A percentile compares a stretch with the other conserved stretches of the same genome.
These are phyloP conservation scores for Xylaria multiplex DNA, from an alignment of 2,329 filamentous ascomycete species.

Conservation along the genomic window DNA sequence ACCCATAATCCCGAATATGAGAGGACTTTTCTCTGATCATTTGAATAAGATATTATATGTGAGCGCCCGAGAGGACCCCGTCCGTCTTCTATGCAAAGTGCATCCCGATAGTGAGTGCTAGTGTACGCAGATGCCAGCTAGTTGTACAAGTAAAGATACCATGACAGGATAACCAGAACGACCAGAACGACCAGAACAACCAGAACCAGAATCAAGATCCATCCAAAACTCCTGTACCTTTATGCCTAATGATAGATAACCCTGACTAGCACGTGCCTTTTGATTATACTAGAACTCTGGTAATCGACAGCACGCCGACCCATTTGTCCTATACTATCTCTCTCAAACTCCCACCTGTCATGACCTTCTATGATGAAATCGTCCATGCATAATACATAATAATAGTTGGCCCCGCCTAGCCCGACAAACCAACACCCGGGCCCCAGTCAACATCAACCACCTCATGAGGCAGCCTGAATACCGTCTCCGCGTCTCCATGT, in stretches of 20 bases:
- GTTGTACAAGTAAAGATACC: slow-evolving; percentile 25
- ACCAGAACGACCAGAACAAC: not conserved
- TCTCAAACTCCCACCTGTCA: slow-evolving; percentile 28
- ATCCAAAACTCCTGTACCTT: slow-evolving; percentile 43
- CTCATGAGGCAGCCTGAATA: slow-evolving; percentile 41
- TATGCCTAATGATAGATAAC: slow-evolving; percentile 38
- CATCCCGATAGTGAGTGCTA: slow-evolving; percentile 19
- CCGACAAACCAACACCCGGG: not conserved
- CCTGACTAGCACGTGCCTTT: slow-evolving; percentile 32
- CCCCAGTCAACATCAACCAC: slow-evolving; percentile 15
- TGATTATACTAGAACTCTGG: slow-evolving; percentile 38
- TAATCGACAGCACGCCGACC: slow-evolving; percentile 23
- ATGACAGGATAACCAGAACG: slow-evolving; percentile 1
- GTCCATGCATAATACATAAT: slow-evolving; percentile 41
- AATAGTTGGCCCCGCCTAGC: slow-evolving; percentile 13
- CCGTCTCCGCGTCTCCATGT: slow-evolving; percentile 73
- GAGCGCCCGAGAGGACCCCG: slow-evolving; percentile 4
- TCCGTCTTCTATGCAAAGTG: slow-evolving; percentile 31
- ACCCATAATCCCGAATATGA: slow-evolving; percentile 12
- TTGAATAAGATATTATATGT: slow-evolving; percentile 11
- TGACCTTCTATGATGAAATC: slow-evolving; percentile 38
- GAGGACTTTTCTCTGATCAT: not conserved
- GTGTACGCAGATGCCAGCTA: slow-evolving; percentile 17
- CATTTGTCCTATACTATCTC: slow-evolving; percentile 31
- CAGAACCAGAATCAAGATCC: slow-evolving; percentile 30